Evolutionary conservation across 345 rosid species (phyloP).

Genomic region (Camelina neglecta): DNA sequence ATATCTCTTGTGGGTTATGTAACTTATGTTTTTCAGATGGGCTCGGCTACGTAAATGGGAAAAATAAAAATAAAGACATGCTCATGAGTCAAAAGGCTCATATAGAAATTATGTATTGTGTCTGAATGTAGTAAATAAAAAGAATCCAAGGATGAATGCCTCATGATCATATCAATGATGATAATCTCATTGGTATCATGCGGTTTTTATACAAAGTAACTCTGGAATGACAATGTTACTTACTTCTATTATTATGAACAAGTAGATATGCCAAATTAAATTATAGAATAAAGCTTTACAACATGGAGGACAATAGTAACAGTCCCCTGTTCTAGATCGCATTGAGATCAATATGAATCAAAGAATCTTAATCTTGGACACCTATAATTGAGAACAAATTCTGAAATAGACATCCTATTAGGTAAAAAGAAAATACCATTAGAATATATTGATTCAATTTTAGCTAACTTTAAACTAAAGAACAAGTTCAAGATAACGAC

Average conservation of each 20-base stretch:
- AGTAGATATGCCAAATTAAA: not conserved
- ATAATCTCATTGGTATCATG: conserved; percentile 24
- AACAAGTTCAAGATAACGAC: conserved; percentile 34
- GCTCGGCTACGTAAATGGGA: not conserved
- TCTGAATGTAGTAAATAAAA: conserved; percentile 15
- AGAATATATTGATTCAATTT: conserved; percentile 32
- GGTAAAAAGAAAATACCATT: conserved; percentile 28
- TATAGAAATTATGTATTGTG: not conserved
- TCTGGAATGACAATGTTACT: conserved; percentile 8
- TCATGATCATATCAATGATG: conserved; percentile 14
- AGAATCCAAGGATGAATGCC: not conserved
- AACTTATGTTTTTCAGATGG: conserved; percentile 3
- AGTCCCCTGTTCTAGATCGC: not conserved
- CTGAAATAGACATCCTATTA: conserved; percentile 38
- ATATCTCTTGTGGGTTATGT: not conserved
- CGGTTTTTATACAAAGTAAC: conserved; percentile 8
- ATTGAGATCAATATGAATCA: conserved; percentile 25
- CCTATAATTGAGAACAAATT: conserved; percentile 30
- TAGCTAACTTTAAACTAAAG: conserved; percentile 5
- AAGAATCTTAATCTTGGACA: conserved; percentile 30
- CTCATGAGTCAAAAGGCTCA: conserved; percentile 9
- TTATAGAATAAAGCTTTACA: not conserved
- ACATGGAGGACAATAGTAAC: not conserved
- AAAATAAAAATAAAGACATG: conserved; percentile 9
- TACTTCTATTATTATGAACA: not conserved